phyloP scores from a whole-genome alignment of 2,329 filamentous ascomycete genomes.

The Penicillium sp. region DNA sequence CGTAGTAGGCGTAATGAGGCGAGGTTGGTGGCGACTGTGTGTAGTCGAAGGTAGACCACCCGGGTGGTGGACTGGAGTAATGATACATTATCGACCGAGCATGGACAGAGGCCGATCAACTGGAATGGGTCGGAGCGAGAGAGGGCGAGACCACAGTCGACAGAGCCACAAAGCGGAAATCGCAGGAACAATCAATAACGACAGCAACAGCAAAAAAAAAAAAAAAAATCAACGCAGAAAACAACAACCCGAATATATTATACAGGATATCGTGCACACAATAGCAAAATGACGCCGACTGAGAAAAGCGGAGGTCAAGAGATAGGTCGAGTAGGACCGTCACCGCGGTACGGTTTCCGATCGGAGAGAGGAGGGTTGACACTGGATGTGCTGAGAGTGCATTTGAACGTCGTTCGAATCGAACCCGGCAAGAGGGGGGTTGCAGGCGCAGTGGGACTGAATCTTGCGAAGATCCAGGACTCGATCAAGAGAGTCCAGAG shows the following conservation, averaged over 20 bases:
- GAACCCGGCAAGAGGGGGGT: constrained; percentile 20
- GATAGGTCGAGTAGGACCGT: constrained; percentile 36
- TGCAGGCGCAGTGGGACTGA: too few species aligned
- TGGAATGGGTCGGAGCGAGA: background rate
- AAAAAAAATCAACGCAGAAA: constrained; percentile 14
- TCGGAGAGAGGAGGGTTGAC: constrained; percentile 40
- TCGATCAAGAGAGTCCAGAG: background rate
- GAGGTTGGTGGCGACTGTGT: constrained; percentile 51
- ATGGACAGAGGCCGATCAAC: constrained; percentile 28
- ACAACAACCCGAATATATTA: constrained; percentile 41
- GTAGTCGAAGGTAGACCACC: constrained; percentile 51
- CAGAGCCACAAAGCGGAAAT: background rate
- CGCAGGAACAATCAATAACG: constrained; percentile 11
- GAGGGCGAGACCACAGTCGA: constrained; percentile 1
- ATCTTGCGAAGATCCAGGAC: constrained; percentile 2
- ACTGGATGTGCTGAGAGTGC: constrained; percentile 41
- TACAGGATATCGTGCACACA: constrained; percentile 46
- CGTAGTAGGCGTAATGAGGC: constrained; percentile 53
- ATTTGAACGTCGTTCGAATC: constrained; percentile 43
- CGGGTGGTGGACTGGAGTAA: constrained; percentile 47
- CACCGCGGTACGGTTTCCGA: constrained; percentile 45
- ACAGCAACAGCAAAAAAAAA: constrained; percentile 19
- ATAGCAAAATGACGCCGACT: constrained; percentile 36
- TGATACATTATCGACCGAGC: constrained; percentile 47
- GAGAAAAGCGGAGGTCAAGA: constrained; percentile 19